Conservation (phyloP, 495 filamentous ascomycete genomes). For the Penicillium canescens region DNA sequence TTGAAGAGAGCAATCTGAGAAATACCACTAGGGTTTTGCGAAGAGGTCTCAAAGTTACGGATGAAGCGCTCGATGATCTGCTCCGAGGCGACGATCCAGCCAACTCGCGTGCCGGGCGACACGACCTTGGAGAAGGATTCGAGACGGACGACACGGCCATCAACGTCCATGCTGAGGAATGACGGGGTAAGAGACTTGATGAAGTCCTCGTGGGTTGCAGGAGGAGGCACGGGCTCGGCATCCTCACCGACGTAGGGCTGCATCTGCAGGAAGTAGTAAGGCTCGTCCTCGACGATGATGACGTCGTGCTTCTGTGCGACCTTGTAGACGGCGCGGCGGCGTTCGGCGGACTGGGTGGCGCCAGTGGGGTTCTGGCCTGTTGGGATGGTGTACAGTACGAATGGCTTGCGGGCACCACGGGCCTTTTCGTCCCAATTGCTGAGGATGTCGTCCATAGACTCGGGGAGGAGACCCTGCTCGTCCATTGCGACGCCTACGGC, state of each 20-base stretch:
- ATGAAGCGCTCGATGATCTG: conserved; percentile 80
- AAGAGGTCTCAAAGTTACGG: conserved; percentile 73
- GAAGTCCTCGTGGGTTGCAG: conserved; percentile 58
- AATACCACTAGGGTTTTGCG: conserved; percentile 81
- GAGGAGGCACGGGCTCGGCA: conserved; percentile 50
- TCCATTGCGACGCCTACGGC: conserved; percentile 78
- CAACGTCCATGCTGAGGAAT: conserved; percentile 60
- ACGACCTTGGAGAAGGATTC: conserved; percentile 73
- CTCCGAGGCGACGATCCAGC: conserved; percentile 71
- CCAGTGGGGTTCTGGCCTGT: conserved; percentile 94
- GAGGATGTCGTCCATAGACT: conserved; percentile 64
- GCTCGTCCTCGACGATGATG: conserved; percentile 91
- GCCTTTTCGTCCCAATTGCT: conserved; percentile 60
- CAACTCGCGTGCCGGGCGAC: conserved; percentile 58
- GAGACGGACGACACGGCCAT: conserved; percentile 67
- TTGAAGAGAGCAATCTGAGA: conserved; percentile 83
- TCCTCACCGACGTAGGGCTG: conserved; percentile 67
- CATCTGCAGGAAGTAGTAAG: conserved; percentile 99
- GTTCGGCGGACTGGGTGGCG: conserved; percentile 67
- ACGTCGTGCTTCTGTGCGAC: conserved; percentile 81
- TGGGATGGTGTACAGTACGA: conserved; percentile 56
- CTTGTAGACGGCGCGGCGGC: conserved; percentile 70
- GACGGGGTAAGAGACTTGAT: conserved; percentile 60
- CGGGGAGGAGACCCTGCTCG: conserved; percentile 71
- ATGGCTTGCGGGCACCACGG: conserved; percentile 66